These are phyloP conservation scores for Phaseolus coccineus DNA, from an alignment of 331 rosid species.

Conservation along the genomic window DNA sequence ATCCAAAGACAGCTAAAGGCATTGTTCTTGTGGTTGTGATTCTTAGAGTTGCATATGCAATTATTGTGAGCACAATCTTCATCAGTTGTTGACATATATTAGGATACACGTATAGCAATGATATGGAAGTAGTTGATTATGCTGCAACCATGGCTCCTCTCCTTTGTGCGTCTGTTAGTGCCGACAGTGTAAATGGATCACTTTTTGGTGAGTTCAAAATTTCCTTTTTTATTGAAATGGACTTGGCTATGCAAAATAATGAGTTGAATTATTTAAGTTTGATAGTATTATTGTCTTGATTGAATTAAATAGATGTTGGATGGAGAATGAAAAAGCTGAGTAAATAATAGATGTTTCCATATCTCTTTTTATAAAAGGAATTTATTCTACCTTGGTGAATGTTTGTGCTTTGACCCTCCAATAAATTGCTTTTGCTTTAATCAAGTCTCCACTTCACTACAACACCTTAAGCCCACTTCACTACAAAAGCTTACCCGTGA, in stretches of 20 bases:
- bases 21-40: slow-evolving; percentile 50
- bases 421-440: no score
- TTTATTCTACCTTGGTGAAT: no score
- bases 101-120: slow-evolving; percentile 68
- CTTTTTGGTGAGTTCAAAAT: slow-evolving; percentile 53
- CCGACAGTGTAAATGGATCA: slow-evolving; percentile 60
- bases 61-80: slow-evolving; percentile 49
- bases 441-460: no score
- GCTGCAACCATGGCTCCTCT: slow-evolving; percentile 64
- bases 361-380: no score
- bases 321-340: no score
- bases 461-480: no score
- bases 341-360: no score
- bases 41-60: slow-evolving; percentile 51
- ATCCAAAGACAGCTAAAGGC: slow-evolving; percentile 53
- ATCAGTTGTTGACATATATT: slow-evolving; percentile 42
- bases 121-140: slow-evolving; percentile 56
- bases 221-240: not conserved
- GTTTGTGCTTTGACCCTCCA: slow-evolving; percentile 35
- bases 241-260: no score
- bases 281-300: no score
- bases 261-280: no score
- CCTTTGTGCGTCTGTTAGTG: slow-evolving; percentile 52
- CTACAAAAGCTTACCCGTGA: slow-evolving; percentile 22
- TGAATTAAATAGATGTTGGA: no score